Percentiles rank a stretch among this genome's conserved stretches.
Conservation (phyloP, 1,139 yeast genomes). For the Taiozyma sp. region DNA sequence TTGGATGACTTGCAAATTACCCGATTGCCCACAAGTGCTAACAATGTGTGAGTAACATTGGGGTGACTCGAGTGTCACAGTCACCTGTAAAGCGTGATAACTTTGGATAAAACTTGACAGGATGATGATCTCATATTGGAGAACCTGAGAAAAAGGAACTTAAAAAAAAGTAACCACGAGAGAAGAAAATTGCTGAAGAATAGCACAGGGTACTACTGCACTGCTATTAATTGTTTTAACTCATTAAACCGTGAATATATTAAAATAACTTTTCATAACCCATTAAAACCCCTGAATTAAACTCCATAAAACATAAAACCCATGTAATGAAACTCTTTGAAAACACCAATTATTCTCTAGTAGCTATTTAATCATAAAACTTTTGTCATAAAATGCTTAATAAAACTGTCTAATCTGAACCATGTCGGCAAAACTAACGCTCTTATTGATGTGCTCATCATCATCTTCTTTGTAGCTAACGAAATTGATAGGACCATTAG, state of each 20-base stretch:
- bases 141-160: neutral
- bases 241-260: neutral
- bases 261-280: neutral
- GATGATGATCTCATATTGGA: neutral
- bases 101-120: neutral
- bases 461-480: neutral
- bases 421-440: slow-evolving; percentile 23
- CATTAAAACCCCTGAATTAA: neutral
- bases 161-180: too few relatives aligned
- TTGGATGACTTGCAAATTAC: neutral
- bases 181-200: too few relatives aligned
- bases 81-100: neutral
- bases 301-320: neutral
- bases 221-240: neutral
- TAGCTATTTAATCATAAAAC: neutral
- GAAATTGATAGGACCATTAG: slow-evolving; percentile 12
- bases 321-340: neutral
- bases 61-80: neutral
- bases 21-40: neutral
- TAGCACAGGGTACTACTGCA: neutral
- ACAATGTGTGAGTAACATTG: neutral
- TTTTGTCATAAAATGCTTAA: neutral
- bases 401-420: slow-evolving; percentile 23
- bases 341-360: neutral
- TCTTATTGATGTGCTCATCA: slow-evolving; percentile 9